Evolutionary conservation across 371 early-diverging fungal genomes (phyloP).

Genomic region (Gilbertella persicaria): DNA sequence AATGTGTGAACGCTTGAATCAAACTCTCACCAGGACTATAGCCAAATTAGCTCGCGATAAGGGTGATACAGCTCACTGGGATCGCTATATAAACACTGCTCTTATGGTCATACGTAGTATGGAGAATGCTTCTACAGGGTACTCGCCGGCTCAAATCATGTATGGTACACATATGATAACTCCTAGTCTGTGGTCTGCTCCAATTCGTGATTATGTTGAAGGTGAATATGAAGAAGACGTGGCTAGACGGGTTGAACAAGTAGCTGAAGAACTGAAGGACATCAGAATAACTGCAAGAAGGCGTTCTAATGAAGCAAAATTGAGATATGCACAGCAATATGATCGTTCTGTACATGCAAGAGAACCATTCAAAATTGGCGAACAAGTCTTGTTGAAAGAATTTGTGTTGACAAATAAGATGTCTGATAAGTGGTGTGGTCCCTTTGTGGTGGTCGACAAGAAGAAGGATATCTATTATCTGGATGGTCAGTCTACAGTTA

Average conservation of each 20-base stretch:
- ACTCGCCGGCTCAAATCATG: conserved; percentile 8
- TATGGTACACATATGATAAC: conserved; percentile 16
- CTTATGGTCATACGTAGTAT: conserved; percentile 16
- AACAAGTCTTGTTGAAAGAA: conserved; percentile 18
- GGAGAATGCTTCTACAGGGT: conserved; percentile 4
- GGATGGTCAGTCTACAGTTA: too few relatives aligned
- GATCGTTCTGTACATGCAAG: neutral
- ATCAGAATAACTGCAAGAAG: neutral
- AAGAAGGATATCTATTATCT: too few relatives aligned
- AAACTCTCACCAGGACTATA: conserved; percentile 6
- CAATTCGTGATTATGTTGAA: conserved; percentile 13
- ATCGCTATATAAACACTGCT: conserved; percentile 5
- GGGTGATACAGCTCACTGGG: neutral
- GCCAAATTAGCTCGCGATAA: conserved; percentile 9
- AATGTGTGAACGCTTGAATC: conserved; percentile 37
- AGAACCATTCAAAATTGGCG: conserved; percentile 7
- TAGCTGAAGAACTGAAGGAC: neutral
- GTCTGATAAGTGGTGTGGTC: conserved; percentile 8
- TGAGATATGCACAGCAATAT: neutral
- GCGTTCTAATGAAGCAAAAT: neutral
- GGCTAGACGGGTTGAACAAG: neutral
- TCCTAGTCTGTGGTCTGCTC: conserved; percentile 19
- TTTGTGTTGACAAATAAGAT: conserved; percentile 1
- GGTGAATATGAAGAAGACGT: conserved; percentile 15
- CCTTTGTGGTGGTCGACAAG: neutral